These are phyloP conservation scores for Iberis pinnata DNA, from an alignment of 345 rosid species.

Conservation along the genomic window DNA sequence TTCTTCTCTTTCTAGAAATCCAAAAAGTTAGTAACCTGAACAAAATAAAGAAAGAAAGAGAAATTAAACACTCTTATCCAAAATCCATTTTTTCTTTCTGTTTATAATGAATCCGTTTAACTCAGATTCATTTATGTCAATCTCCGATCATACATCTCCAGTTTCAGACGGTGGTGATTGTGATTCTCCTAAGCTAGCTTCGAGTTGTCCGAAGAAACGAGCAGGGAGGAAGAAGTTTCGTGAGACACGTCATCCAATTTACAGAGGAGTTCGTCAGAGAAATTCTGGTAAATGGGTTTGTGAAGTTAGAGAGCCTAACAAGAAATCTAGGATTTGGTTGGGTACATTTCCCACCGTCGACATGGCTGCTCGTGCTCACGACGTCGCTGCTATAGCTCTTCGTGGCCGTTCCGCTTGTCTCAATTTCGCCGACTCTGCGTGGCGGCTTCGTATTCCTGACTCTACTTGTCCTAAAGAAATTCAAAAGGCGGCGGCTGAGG, in stretches of 20 bases:
- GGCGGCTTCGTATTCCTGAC: conserved; percentile 62
- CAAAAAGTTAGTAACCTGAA: conserved; percentile 15
- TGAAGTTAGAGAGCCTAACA: conserved; percentile 76
- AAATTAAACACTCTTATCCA: conserved; percentile 25
- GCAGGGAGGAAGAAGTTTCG: conserved; percentile 78
- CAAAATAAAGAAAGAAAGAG: conserved; percentile 23
- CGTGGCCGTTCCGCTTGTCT: conserved; percentile 71
- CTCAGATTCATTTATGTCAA: conserved; percentile 25
- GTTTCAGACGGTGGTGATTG: conserved; percentile 52
- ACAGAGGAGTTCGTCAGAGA: conserved; percentile 73
- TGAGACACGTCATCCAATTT: conserved; percentile 86
- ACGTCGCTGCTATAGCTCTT: conserved; percentile 69
- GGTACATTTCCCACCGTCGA: conserved; percentile 62
- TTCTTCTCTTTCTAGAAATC: not conserved
- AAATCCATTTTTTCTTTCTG: not conserved
- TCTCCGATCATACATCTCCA: conserved; percentile 28
- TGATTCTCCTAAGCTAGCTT: conserved; percentile 46
- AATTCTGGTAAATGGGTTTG: conserved; percentile 83
- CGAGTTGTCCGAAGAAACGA: conserved; percentile 60
- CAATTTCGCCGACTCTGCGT: conserved; percentile 80
- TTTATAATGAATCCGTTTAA: conserved; percentile 22
- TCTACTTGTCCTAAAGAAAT: conserved; percentile 55
- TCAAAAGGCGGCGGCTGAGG: conserved; percentile 36
- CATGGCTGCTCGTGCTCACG: conserved; percentile 91
- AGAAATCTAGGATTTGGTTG: conserved; percentile 83